Base-by-base conservation (phyloP, 2,329 filamentous ascomycete genomes). In the Aspergillus sp. region DNA sequence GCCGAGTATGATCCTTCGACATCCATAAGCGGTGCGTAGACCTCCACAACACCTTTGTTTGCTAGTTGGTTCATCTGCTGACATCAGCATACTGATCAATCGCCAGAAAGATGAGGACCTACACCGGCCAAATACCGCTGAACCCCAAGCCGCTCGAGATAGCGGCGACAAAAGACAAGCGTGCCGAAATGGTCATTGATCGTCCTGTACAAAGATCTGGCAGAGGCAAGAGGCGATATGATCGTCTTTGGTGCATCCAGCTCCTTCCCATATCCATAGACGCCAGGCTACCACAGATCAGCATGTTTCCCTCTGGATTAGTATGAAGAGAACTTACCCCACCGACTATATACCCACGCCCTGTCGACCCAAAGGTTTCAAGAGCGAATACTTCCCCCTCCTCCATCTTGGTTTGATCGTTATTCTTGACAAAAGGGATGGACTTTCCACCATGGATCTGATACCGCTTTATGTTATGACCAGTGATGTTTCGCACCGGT, bases 101-200 rank as follows among this genome's bases (percentile, higher is more conserved):
- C 5, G 12, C 25, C 10, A 12, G 25, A 10, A 30, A 3, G 25
- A 12, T 12, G 25, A 12, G 33, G 13, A 60, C 74, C 67, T 61
- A 81, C 75, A 1, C 79, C 81, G 1, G 79, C 73, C 44, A 81
- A 62, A 53, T 85, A 85, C 27, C 75, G 73, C 41, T 82, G 73
- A 15, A 77, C 61, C 0, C 82, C 82, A n/a, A 84, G 66, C n/a
- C 80, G 75, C 39, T 84, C 81, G 23, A 85, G 72, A 52, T 84
- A 83, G 6, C 81, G 77, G 17, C 80, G 73, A 48, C 73, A 82
- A 58, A 84, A 84, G 1, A 81, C 77, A 23, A 85, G 57, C 0
- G 76, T 81, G 17, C 80, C 79, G 49, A 85, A 85, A 50, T 83
- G 82, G 55, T 80, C 75, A 44, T 78, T 73, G 56, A 85, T 83